Conservation (phyloP, 164 flowering plant species). For the Euptelea pleiosperma region DNA sequence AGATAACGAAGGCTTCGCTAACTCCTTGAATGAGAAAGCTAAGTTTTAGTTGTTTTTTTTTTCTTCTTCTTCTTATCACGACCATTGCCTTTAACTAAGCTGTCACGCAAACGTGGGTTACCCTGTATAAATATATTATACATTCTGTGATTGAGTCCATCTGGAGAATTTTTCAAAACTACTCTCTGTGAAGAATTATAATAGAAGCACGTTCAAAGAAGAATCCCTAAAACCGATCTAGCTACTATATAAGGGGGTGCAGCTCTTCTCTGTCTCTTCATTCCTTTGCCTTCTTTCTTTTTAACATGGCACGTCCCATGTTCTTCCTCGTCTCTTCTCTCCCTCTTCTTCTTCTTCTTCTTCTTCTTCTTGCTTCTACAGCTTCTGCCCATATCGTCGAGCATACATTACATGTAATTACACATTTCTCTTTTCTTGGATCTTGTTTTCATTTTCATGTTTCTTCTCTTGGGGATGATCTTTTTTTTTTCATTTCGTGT, state of each 20-base stretch:
- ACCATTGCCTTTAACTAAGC: constrained; percentile 10
- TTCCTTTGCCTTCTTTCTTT: not conserved
- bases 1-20: constrained; percentile 13
- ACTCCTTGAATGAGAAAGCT: not conserved
- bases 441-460: not conserved
- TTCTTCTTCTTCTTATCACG: not conserved
- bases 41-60: constrained; percentile 1
- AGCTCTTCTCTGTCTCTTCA: not conserved
- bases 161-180: constrained; percentile 1
- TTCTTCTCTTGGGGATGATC: not conserved
- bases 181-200: not conserved
- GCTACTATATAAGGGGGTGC: not conserved
- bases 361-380: constrained; percentile 14
- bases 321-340: constrained; percentile 10
- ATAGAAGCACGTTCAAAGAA: not conserved
- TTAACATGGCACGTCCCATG: constrained; percentile 15
- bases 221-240: not conserved
- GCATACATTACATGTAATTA: constrained; percentile 27
- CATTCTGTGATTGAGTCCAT: too few species aligned
- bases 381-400: constrained; percentile 21
- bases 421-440: not conserved
- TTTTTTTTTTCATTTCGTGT: not conserved
- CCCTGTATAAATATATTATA: not conserved
- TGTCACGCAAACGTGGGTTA: constrained; percentile 16
- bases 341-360: constrained; percentile 12